Base-by-base conservation (phyloP, 1,284 basidiomycete species). In the Schizopora paradoxa region DNA sequence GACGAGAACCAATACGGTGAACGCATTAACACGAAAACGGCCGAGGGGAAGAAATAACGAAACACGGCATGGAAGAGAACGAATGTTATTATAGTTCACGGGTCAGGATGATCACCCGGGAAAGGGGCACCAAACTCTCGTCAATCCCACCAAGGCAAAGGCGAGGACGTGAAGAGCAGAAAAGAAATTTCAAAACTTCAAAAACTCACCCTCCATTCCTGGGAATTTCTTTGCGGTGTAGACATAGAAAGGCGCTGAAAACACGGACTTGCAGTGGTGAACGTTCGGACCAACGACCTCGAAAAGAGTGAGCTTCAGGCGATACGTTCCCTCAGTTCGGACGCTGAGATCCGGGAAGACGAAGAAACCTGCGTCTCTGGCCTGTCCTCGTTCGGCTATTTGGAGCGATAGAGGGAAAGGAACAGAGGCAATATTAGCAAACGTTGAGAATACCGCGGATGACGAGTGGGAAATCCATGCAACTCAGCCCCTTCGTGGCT, bases 221-320 rank as follows among this genome's bases (percentile, higher is more conserved):
- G 91, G 91, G 61, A 94, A 95, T 65, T 93, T 91, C 72, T 95
- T 95, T 3, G 91, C 89, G 0, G 91, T 91, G 61, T 91, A 95
- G 22, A 94, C 88, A 53, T 91, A 89, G 64, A 94, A 94, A 0
- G 86, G 79, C 1, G 83, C 77, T 0, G 89, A 91, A 65, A 84
- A 87, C 45, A 91, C 88, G 0, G 84, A 87, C 56, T 89, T 91
- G 69, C 91, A 93, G 62, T 92, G 90, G 46, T 82, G 79, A 14
- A 91, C 87, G 51, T 83, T 82, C 54, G 85, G 81, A 26, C 87
- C 88, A 43, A 94, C 87, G 45, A 96, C 91, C 66, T 97, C 94
- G 60, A 90, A 98, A 51, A 97, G 64, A 56, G 85, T 89, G 47
- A 96, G 74, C 66, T 96, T 97, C 49, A 98, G 75, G 14, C 91